Evolutionary conservation across 2,329 filamentous ascomycete genomes (phyloP).

Genomic region (Trichoderma lentiforme): DNA sequence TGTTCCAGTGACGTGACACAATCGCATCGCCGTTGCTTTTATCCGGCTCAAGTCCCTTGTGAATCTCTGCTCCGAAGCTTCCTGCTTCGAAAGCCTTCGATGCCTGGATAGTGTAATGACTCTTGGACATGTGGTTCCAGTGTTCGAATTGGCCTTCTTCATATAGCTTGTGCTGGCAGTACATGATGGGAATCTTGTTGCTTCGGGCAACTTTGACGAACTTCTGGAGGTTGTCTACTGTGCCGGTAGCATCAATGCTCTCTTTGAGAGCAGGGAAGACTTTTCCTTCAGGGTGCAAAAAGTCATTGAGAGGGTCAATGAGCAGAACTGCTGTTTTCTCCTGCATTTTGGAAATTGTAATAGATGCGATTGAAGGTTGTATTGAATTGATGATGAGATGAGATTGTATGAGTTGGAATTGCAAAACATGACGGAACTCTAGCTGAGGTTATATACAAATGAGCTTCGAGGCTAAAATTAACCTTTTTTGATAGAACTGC

Average conservation of each 20-base stretch:
- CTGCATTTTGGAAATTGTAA: background rate
- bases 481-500: background rate
- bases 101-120: background rate
- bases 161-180: conserved; percentile 19
- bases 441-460: background rate
- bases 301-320: conserved; percentile 24
- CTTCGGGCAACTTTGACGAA: conserved; percentile 14
- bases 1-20: conserved; percentile 18
- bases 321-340: conserved; percentile 20
- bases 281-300: conserved; percentile 22
- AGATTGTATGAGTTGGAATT: background rate
- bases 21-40: conserved; percentile 21
- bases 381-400: background rate
- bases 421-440: background rate
- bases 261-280: conserved; percentile 4
- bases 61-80: conserved; percentile 22
- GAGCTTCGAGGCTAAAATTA: background rate
- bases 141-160: conserved; percentile 14
- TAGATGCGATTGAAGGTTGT: background rate
- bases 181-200: conserved; percentile 19
- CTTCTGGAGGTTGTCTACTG: conserved; percentile 15
- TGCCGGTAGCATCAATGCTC: conserved; percentile 13
- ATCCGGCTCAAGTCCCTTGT: conserved; percentile 21
- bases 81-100: conserved; percentile 12
- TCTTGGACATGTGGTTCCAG: conserved; percentile 19